These are phyloP conservation scores for Mortierella sp. DNA, from an alignment of 371 early-diverging fungal genomes.

Conservation along the genomic window DNA sequence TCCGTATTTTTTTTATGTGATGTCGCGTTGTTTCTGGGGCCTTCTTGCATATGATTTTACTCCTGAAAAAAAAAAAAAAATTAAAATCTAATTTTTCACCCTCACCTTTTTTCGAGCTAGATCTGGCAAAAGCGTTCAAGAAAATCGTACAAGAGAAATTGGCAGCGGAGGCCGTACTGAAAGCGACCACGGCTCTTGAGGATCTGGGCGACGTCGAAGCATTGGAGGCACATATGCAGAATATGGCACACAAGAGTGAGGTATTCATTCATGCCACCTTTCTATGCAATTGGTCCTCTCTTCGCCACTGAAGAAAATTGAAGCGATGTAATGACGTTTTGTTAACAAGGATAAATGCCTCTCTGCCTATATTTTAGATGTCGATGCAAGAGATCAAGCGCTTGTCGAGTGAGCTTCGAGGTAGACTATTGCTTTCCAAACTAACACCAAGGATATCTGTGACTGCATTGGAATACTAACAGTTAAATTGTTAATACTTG, in stretches of 20 bases:
- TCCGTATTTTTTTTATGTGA: background rate
- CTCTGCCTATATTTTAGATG: constrained; percentile 22
- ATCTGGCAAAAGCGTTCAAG: constrained; percentile 47
- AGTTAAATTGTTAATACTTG: background rate
- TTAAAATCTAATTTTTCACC: background rate
- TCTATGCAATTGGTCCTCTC: too few relatives aligned
- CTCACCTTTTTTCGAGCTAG: constrained; percentile 7
- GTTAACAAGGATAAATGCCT: background rate
- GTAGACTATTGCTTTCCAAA: background rate
- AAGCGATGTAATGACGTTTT: background rate
- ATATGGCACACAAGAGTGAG: constrained; percentile 46
- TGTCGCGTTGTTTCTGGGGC: background rate
- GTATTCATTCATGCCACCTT: background rate
- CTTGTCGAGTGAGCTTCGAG: constrained; percentile 26
- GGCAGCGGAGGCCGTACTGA: constrained; percentile 42
- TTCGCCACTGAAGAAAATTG: too few relatives aligned
- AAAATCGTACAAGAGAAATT: constrained; percentile 50
- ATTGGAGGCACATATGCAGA: constrained; percentile 44
- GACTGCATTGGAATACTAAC: too few relatives aligned
- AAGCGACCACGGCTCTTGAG: constrained; percentile 47
- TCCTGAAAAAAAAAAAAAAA: background rate
- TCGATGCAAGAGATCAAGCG: constrained; percentile 50
- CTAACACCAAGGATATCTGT: background rate
- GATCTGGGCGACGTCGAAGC: constrained; percentile 48
- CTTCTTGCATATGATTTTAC: background rate